Percentiles rank a stretch among this genome's conserved stretches.
Evolutionary conservation across 306 rosid genomes (phyloP).

Genomic region (Calophaca sinica): DNA sequence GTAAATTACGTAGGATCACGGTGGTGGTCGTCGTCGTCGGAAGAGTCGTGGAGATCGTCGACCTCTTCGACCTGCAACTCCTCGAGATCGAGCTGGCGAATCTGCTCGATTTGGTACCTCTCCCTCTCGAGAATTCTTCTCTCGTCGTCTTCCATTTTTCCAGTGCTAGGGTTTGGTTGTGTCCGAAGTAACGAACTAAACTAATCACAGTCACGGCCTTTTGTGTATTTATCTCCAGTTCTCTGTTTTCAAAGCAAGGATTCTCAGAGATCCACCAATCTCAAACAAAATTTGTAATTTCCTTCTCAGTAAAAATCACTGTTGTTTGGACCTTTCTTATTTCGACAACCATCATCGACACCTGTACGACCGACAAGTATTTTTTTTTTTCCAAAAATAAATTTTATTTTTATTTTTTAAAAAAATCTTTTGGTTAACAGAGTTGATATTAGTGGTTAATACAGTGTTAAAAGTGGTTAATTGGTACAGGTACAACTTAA

Average conservation of each 20-base stretch:
- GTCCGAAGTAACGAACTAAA: neutral
- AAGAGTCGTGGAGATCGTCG: slow-evolving; percentile 58
- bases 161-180: slow-evolving; percentile 34
- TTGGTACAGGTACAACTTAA: too few relatives aligned
- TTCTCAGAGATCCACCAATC: neutral
- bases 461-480: too few relatives aligned
- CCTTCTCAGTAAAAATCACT: neutral
- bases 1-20: slow-evolving; percentile 53
- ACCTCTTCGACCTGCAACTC: slow-evolving; percentile 88
- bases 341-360: too few relatives aligned
- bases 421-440: too few relatives aligned
- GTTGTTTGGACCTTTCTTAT: too few relatives aligned
- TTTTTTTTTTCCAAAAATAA: too few relatives aligned
- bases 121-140: slow-evolving; percentile 67
- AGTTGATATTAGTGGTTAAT: too few relatives aligned
- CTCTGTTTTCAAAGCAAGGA: neutral
- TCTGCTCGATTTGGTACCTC: slow-evolving; percentile 86
- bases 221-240: too few relatives aligned
- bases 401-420: too few relatives aligned
- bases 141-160: slow-evolving; percentile 59
- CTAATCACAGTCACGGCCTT: neutral
- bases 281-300: neutral
- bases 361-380: too few relatives aligned
- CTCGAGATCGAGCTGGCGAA: slow-evolving; percentile 88
- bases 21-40: slow-evolving; percentile 48